These are phyloP conservation scores for Pleurostoma richardsiae DNA, from an alignment of 2,329 filamentous ascomycete genomes.

Conservation along the genomic window DNA sequence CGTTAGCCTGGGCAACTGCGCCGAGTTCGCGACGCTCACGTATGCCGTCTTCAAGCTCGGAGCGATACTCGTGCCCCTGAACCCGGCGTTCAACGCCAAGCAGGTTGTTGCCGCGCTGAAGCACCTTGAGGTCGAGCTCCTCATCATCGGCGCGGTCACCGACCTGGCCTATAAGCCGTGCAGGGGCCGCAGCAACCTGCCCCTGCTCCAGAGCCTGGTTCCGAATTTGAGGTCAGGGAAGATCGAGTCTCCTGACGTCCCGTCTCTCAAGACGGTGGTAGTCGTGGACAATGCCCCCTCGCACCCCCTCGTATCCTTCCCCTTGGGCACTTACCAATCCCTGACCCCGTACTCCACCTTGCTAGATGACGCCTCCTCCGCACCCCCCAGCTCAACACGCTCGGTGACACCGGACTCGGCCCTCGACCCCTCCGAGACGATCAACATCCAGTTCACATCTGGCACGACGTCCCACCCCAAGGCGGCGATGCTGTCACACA, in stretches of 20 bases:
- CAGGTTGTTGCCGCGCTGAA: conserved; percentile 76
- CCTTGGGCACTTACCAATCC: conserved; percentile 30
- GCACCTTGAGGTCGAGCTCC: conserved; percentile 67
- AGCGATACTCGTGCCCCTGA: conserved; percentile 89
- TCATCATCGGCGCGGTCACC: conserved; percentile 84
- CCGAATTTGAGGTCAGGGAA: conserved; percentile 29
- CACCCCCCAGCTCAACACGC: conserved; percentile 16
- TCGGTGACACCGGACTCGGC: conserved; percentile 36
- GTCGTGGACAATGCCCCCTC: conserved; percentile 69
- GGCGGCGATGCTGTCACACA: conserved; percentile 83
- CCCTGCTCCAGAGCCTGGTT: conserved; percentile 38
- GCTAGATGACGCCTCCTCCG: conserved; percentile 14
- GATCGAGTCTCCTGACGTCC: conserved; percentile 46
- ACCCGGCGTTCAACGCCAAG: conserved; percentile 76
- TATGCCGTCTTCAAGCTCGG: conserved; percentile 94
- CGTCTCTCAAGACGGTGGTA: conserved; percentile 66
- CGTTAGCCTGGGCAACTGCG: conserved; percentile 78
- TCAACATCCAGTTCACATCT: conserved; percentile 96
- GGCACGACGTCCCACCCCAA: conserved; percentile 92
- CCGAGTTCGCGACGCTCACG: conserved; percentile 77
- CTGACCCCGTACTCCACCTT: conserved; percentile 42
- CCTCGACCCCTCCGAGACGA: conserved; percentile 60
- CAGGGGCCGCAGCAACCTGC: conserved; percentile 46
- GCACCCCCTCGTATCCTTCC: conserved; percentile 40
- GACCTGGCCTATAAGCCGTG: conserved; percentile 67